A percentile compares a stretch with the other conserved stretches of the same genome.
phyloP scores from a whole-genome alignment of 2,329 filamentous ascomycete genomes.

The Lasiodiplodia sp. region DNA sequence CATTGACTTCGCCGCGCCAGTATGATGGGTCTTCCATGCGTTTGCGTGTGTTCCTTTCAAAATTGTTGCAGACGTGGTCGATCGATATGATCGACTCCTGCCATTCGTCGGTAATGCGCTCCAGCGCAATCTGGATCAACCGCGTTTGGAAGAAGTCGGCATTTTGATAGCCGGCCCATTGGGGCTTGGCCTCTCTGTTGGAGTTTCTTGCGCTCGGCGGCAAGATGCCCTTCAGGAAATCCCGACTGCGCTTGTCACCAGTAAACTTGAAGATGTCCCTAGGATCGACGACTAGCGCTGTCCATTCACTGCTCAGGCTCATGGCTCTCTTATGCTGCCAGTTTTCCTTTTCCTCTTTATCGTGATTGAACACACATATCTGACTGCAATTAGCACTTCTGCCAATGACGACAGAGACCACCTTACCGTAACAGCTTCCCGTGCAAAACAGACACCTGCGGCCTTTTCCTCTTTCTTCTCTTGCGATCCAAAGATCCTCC shows the following conservation, averaged over 20 bases:
- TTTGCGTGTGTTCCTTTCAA: not conserved
- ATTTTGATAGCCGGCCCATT: not conserved
- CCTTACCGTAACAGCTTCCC: no score
- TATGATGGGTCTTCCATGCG: not conserved
- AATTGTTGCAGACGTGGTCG: not conserved
- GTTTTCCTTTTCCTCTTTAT: not conserved
- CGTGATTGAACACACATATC: not conserved
- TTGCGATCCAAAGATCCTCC: no score
- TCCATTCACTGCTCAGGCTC: not conserved
- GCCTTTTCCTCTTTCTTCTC: no score
- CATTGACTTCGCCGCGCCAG: not conserved
- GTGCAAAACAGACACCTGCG: no score
- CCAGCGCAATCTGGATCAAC: not conserved
- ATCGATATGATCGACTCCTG: not conserved
- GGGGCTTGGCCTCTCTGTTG: no score
- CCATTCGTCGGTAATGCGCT: not conserved
- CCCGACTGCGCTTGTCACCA: not conserved
- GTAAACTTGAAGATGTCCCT: not conserved
- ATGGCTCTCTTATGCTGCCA: not conserved
- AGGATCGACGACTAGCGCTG: slow-evolving; percentile 1
- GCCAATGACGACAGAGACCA: no score
- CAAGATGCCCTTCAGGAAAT: not conserved
- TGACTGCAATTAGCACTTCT: not conserved
- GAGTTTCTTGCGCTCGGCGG: not conserved
- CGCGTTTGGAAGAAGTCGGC: slow-evolving; percentile 13